Evolutionary conservation across 2,329 filamentous ascomycete species (phyloP).

Genomic region (Fusarium globosum): DNA sequence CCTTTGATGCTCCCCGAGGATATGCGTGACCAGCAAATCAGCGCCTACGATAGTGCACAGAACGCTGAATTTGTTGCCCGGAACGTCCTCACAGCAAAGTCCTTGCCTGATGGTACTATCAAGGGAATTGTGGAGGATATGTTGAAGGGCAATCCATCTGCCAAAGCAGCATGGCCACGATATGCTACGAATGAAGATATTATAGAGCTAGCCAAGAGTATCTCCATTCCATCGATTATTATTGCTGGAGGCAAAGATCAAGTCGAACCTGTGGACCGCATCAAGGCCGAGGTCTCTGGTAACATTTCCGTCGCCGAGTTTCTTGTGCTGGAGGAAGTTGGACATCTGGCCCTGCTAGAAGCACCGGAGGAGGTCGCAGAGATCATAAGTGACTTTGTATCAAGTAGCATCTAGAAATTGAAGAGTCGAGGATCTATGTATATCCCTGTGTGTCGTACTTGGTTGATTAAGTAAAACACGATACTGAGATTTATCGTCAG

Average conservation of each 20-base stretch:
- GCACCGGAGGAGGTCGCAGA: rapidly evolving
- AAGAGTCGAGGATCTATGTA: rapidly evolving
- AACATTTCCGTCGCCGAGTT: rapidly evolving
- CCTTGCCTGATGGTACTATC: not conserved
- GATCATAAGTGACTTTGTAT: not conserved
- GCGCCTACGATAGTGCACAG: not conserved
- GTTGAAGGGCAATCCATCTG: not conserved
- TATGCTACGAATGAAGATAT: not conserved
- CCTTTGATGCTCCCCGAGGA: rapidly evolving
- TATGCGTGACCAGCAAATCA: not conserved
- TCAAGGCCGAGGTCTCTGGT: not conserved
- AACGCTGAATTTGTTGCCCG: not conserved
- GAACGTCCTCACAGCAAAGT: rapidly evolving
- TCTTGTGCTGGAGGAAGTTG: not conserved
- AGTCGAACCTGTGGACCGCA: not conserved
- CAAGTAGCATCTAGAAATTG: rapidly evolving
- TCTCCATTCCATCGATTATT: not conserved
- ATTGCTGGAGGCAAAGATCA: not conserved
- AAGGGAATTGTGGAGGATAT: not conserved
- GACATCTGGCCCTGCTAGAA: not conserved
- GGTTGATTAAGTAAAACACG: too few relatives aligned
- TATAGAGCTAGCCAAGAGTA: not conserved
- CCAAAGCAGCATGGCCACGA: not conserved
- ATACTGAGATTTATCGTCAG: too few relatives aligned
- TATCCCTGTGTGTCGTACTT: too few relatives aligned